Percentiles rank a stretch among this genome's conserved stretches.
These are phyloP conservation scores for Nemania sp. DNA, from an alignment of 2,329 filamentous ascomycete species.

Conservation along the genomic window DNA sequence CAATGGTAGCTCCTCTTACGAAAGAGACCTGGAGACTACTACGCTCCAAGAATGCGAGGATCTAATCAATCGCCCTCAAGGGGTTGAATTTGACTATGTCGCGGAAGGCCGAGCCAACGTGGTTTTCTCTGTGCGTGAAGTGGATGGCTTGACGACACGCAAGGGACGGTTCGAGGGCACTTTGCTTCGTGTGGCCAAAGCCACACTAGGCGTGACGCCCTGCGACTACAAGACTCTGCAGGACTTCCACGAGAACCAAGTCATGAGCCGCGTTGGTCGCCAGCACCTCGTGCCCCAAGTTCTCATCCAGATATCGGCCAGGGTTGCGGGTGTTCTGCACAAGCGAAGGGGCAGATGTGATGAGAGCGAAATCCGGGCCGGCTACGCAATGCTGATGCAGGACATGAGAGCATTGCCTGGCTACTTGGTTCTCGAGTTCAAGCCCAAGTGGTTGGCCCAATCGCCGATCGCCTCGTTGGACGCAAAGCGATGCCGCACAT, in stretches of 20 bases:
- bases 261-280: constrained; percentile 50
- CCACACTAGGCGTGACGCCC: constrained; percentile 50
- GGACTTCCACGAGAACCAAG: constrained; percentile 56
- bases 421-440: constrained; percentile 67
- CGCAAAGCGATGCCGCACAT: constrained; percentile 73
- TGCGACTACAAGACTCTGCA: constrained; percentile 48
- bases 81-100: constrained; percentile 45
- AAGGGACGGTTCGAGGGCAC: constrained; percentile 45
- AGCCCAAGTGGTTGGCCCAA: constrained; percentile 82
- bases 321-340: constrained; percentile 57
- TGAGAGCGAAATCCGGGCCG: constrained; percentile 55
- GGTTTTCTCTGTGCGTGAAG: constrained; percentile 64
- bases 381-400: constrained; percentile 71
- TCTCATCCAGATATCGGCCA: constrained; percentile 33
- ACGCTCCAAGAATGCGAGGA: constrained; percentile 27
- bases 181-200: constrained; percentile 65
- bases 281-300: constrained; percentile 40
- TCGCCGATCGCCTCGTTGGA: constrained; percentile 69
- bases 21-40: background rate
- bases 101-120: constrained; percentile 78
- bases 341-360: constrained; percentile 43
- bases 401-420: constrained; percentile 63
- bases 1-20: background rate
- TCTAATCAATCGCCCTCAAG: constrained; percentile 27
- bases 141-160: constrained; percentile 40